Evolutionary conservation across 2,329 filamentous ascomycete genomes (phyloP).

Genomic region (Aspergillus pseudotamarii): DNA sequence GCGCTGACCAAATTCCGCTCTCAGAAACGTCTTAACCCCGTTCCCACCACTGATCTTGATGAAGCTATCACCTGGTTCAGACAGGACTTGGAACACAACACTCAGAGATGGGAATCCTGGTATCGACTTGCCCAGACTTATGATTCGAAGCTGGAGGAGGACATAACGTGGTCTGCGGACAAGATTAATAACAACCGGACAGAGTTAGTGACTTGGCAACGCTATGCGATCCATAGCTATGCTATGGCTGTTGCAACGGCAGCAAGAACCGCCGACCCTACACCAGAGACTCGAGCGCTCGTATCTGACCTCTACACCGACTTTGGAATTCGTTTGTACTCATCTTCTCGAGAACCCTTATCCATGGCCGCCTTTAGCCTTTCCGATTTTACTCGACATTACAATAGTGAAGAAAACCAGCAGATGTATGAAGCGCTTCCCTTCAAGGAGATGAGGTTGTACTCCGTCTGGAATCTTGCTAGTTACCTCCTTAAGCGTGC

Average conservation of each 20-base stretch:
- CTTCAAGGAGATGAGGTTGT: slow-evolving; percentile 61
- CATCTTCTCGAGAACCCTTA: slow-evolving; percentile 69
- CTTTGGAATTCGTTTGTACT: slow-evolving; percentile 69
- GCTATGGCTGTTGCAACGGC: slow-evolving; percentile 68
- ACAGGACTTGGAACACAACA: slow-evolving; percentile 79
- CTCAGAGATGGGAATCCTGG: slow-evolving; percentile 87
- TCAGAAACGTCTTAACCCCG: slow-evolving; percentile 75
- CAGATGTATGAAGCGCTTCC: slow-evolving; percentile 61
- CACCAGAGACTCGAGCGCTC: slow-evolving; percentile 56
- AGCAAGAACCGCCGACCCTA: slow-evolving; percentile 58
- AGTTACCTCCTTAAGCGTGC: slow-evolving; percentile 63
- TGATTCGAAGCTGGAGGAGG: slow-evolving; percentile 84
- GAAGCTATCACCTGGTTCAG: slow-evolving; percentile 78
- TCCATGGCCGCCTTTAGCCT: slow-evolving; percentile 68
- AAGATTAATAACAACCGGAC: slow-evolving; percentile 83
- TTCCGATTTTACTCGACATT: slow-evolving; percentile 63
- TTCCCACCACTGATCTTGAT: slow-evolving; percentile 80
- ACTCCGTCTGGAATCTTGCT: slow-evolving; percentile 67
- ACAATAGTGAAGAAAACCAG: slow-evolving; percentile 55
- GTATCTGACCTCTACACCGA: slow-evolving; percentile 69
- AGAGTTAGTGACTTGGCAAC: slow-evolving; percentile 75
- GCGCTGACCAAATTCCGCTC: slow-evolving; percentile 82
- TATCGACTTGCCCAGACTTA: slow-evolving; percentile 84
- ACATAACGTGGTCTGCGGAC: slow-evolving; percentile 84
- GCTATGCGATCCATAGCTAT: slow-evolving; percentile 81